phyloP scores from a whole-genome alignment of 805 yeast species.

The Yamadazyma kitorensis region DNA sequence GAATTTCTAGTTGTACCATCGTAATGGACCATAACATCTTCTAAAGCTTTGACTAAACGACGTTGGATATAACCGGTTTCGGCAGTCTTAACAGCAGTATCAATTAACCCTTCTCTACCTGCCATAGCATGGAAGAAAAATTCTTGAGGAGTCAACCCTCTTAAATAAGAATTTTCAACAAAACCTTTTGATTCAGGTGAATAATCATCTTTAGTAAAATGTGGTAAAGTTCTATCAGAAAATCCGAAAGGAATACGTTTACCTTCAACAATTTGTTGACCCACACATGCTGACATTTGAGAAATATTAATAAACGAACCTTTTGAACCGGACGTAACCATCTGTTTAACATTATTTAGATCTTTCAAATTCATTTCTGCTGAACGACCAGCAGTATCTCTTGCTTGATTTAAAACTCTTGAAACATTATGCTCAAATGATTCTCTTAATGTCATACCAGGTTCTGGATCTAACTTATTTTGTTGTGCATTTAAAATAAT shows the following conservation, averaged over 20 bases:
- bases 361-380: constrained; percentile 96
- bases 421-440: constrained; percentile 97
- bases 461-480: constrained; percentile 87
- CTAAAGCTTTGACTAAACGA: constrained; percentile 94
- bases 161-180: constrained; percentile 92
- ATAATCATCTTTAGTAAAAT: constrained; percentile 96
- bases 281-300: constrained; percentile 99
- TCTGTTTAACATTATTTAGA: constrained; percentile 93
- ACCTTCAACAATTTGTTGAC: constrained; percentile 99
- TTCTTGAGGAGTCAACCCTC: constrained; percentile 98
- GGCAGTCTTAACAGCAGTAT: constrained; percentile 98
- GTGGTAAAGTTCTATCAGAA: constrained; percentile 94
- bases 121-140: constrained; percentile 99
- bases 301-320: constrained; percentile 99
- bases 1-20: constrained; percentile 99
- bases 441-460: constrained; percentile 99
- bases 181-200: constrained; percentile 98
- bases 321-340: constrained; percentile 98
- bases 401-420: constrained; percentile 92
- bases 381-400: constrained; percentile 98
- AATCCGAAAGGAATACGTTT: constrained; percentile 98
- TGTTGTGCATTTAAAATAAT: constrained; percentile 90
- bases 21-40: constrained; percentile 96
- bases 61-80: constrained; percentile 99
- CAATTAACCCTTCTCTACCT: constrained; percentile 99